phyloP scores from a whole-genome alignment of 805 yeast species.

The Kodamaea neixiangensis region DNA sequence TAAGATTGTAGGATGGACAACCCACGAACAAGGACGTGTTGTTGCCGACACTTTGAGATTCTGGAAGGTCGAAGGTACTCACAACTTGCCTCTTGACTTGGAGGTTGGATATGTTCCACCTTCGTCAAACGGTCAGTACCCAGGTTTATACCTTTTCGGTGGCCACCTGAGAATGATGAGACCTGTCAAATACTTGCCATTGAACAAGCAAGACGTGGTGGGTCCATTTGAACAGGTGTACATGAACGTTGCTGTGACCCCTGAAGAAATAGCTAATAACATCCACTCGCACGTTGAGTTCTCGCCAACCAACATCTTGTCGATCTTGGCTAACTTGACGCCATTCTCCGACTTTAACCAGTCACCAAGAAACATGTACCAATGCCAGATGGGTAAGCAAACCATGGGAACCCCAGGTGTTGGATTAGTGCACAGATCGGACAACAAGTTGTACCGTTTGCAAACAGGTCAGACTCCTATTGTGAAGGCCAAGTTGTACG shows the following conservation, averaged over 20 bases:
- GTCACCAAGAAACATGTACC: slow-evolving; percentile 99
- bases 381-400: slow-evolving; percentile 99
- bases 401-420: slow-evolving; percentile 99
- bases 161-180: slow-evolving; percentile 95
- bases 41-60: slow-evolving; percentile 88
- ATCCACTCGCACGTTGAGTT: slow-evolving; percentile 92
- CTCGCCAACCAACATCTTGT: slow-evolving; percentile 90
- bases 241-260: slow-evolving; percentile 93
- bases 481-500: slow-evolving; percentile 90
- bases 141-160: slow-evolving; percentile 89
- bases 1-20: slow-evolving; percentile 87
- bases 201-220: slow-evolving; percentile 78
- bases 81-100: slow-evolving; percentile 79
- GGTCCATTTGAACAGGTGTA: slow-evolving; percentile 99
- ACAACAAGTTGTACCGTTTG: slow-evolving; percentile 87
- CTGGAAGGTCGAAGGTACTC: slow-evolving; percentile 85
- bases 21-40: slow-evolving; percentile 82
- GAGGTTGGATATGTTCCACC: slow-evolving; percentile 97
- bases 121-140: slow-evolving; percentile 94
- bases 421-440: slow-evolving; percentile 87
- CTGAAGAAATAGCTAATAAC: slow-evolving; percentile 80
- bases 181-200: slow-evolving; percentile 89
- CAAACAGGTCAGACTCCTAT: slow-evolving; percentile 98
- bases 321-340: slow-evolving; percentile 93
- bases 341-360: slow-evolving; percentile 98